A percentile compares a stretch with the other conserved stretches of the same genome.
Conservation (phyloP, 208 protist genomes). For the Strigomonas culicis region DNA sequence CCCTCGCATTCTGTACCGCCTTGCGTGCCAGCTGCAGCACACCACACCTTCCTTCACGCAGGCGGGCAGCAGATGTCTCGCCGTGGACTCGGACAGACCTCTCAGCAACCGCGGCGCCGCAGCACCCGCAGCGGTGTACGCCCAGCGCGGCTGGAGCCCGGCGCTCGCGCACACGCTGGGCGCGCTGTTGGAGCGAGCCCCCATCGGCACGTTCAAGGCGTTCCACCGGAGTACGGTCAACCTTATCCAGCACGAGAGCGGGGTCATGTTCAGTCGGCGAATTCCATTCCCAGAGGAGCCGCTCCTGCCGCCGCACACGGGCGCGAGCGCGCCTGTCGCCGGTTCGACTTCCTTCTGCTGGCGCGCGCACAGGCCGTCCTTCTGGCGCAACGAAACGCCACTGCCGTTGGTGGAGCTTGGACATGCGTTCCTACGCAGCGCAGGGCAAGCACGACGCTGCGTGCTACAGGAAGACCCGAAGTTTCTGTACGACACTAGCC, state of each 20-base stretch:
- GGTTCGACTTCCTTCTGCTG: no score
- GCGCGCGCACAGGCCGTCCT: no score
- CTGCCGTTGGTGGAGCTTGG: no score
- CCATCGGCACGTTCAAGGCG: constrained; percentile 11
- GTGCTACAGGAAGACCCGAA: no score
- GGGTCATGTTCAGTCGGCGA: neutral
- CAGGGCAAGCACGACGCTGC: no score
- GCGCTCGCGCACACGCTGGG: constrained; percentile 34
- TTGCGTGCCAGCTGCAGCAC: constrained; percentile 23
- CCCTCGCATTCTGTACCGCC: constrained; percentile 18
- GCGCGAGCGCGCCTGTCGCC: no score
- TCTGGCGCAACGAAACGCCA: no score
- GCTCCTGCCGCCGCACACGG: no score
- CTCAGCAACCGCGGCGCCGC: neutral
- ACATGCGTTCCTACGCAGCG: no score
- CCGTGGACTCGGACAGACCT: no score
- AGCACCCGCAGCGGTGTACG: constrained; percentile 2
- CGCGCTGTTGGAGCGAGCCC: constrained; percentile 21
- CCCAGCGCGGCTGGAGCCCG: constrained; percentile 26
- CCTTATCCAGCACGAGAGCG: neutral
- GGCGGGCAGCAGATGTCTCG: neutral
- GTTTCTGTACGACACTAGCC: no score
- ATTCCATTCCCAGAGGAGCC: neutral
- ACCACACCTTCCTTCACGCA: neutral
- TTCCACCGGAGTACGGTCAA: constrained; percentile 7